Base-by-base conservation (phyloP, 306 rosid species). In the Sechiopsis laciniata region DNA sequence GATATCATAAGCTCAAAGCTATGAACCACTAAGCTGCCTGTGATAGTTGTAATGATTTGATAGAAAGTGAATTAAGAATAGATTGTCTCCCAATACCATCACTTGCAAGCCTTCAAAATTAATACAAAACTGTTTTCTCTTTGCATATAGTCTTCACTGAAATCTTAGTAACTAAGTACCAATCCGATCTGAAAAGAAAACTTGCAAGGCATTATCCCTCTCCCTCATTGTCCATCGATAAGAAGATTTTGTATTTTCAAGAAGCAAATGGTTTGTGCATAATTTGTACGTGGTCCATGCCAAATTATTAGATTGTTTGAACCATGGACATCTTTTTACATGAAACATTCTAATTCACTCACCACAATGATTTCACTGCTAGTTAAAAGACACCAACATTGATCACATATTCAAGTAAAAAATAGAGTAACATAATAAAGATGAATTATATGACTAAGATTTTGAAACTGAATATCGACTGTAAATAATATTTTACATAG, bases 321-420 rank as follows among this genome's bases (percentile, higher is more conserved):
- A 62, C 13, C 45, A 37, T 7, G 37, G 14, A n/a, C 22, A 63
- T 15, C 64, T 22, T 11, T 8, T 11, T 58, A 22, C 69, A 32
- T 16, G 14, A 63, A 61, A 62, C 13, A 63, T 29, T 35, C 51
- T 16, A 16, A 12, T 14, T 63, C 46, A 35, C 42, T 63, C 50
- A 8, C 21, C 22, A 32, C n/a, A 35, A 63, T 16, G 21, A 15
- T n/a, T 63, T 9, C 50, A 8, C 69, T 14, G 12, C 68, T 24
- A 29, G 68, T 61, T 61, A 29, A 62, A 37, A 42, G 48, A 42
- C 11, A 42, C 9, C 48, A 63, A 63, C 6, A 8, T 8, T 1
- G 10, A 9, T 37, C 51, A 64, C 71, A n/a, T 17, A n/a, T 37
- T 64, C 71, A 64, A 64, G 71, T n/a, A 37, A 15, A 59, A 40